A percentile compares a stretch with the other conserved stretches of the same genome.
These are phyloP conservation scores for Heritiera littoralis DNA, from an alignment of 345 rosid species.

Conservation along the genomic window DNA sequence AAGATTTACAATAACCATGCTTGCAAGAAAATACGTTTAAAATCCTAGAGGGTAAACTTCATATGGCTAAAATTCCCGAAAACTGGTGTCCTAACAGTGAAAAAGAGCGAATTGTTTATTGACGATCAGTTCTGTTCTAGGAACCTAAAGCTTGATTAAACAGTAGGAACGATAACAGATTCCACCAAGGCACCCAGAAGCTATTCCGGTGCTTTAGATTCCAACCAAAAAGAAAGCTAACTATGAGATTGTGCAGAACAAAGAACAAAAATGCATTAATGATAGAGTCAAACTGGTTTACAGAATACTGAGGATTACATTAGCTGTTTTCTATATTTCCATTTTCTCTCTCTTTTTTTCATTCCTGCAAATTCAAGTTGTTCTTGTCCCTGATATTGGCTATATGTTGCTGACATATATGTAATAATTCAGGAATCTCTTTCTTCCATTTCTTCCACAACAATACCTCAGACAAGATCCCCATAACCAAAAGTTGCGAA, in stretches of 20 bases:
- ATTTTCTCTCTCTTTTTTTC: background rate
- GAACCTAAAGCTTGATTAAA: background rate
- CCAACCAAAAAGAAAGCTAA: background rate
- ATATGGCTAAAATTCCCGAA: background rate
- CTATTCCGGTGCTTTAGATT: background rate
- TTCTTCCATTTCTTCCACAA: background rate
- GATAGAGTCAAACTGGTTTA: background rate
- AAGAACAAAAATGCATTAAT: slow-evolving; percentile 6
- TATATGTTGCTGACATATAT: background rate
- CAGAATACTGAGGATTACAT: background rate
- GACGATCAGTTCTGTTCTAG: background rate
- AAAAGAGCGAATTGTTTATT: background rate
- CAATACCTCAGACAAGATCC: background rate
- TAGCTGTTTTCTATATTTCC: background rate
- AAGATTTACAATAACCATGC: background rate
- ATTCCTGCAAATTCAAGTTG: background rate
- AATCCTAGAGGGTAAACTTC: background rate
- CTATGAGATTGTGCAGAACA: background rate
- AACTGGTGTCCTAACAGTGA: background rate
- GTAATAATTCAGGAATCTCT: background rate
- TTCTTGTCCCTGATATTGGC: background rate
- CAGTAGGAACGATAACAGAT: background rate
- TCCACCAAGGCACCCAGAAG: background rate
- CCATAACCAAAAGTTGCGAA: slow-evolving; percentile 9
- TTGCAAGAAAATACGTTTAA: background rate